A percentile compares a stretch with the other conserved stretches of the same genome.
Conservation (phyloP, 2,329 filamentous ascomycete species). For the Aquanectria penicillioides region DNA sequence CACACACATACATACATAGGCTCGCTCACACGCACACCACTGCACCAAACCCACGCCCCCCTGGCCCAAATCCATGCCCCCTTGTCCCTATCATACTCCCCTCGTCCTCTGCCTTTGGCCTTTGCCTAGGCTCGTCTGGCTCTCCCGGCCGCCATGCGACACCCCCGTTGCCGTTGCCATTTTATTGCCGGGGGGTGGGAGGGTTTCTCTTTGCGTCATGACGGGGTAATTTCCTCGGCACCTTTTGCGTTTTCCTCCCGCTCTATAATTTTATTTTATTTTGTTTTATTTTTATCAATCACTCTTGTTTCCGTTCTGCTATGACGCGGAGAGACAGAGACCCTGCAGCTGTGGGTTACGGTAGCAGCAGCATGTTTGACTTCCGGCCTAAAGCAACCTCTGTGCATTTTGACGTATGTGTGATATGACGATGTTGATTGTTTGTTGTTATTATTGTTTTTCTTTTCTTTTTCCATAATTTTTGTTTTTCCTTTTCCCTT, state of each 20-base stretch:
- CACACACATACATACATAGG: not conserved
- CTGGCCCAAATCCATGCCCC: conserved; percentile 12
- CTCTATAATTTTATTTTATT: not conserved
- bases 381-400: no score
- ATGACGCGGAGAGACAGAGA: no score
- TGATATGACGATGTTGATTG: no score
- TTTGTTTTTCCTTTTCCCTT: not conserved
- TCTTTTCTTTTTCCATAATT: not conserved
- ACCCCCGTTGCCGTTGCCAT: conserved; percentile 31
- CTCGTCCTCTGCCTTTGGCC: no score
- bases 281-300: conserved; percentile 5
- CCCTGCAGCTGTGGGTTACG: no score
- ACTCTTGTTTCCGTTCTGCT: no score
- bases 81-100: no score
- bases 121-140: no score
- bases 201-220: conserved; percentile 17
- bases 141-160: conserved; percentile 33
- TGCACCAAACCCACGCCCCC: conserved; percentile 24
- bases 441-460: not conserved
- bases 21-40: not conserved
- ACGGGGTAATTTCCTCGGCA: not conserved
- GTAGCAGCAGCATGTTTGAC: no score
- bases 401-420: no score
- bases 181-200: conserved; percentile 12
- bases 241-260: no score